These are phyloP conservation scores for Aurantiochytrium sp. DNA, from an alignment of 108 stramenopile species.

Conservation along the genomic window DNA sequence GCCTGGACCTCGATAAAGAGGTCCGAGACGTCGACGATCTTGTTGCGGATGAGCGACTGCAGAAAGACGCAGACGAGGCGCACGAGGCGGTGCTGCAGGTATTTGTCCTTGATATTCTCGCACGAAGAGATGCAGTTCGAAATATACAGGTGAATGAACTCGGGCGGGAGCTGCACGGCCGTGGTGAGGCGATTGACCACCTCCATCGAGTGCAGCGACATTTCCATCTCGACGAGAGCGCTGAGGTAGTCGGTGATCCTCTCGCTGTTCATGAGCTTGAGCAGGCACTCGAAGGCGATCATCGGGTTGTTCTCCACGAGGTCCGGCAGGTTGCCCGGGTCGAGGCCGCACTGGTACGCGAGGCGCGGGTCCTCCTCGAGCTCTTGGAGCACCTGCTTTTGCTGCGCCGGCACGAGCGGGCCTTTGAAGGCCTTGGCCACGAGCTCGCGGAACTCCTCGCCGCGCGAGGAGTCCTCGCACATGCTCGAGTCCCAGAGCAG, in stretches of 20 bases:
- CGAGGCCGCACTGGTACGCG: conserved; percentile 65
- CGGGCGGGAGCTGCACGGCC: conserved; percentile 74
- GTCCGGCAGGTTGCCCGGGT: conserved; percentile 77
- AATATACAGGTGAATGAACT: conserved; percentile 90
- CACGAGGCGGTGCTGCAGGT: conserved; percentile 88
- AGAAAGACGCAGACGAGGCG: conserved; percentile 92
- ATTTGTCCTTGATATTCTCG: conserved; percentile 84
- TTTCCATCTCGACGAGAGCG: conserved; percentile 91
- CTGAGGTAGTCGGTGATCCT: conserved; percentile 60
- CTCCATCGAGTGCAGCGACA: conserved; percentile 94
- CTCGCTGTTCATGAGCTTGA: conserved; percentile 63
- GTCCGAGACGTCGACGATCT: conserved; percentile 82
- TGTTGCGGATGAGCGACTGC: conserved; percentile 85
- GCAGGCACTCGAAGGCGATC: conserved; percentile 82
- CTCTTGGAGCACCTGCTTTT: conserved; percentile 44
- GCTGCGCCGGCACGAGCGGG: conserved; percentile 47
- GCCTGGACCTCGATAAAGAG: conserved; percentile 89
- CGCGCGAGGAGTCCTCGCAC: conserved; percentile 42
- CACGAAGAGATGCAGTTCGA: conserved; percentile 88
- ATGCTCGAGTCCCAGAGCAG: conserved; percentile 55
- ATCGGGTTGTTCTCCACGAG: conserved; percentile 94
- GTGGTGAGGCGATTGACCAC: conserved; percentile 82
- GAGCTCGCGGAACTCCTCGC: conserved; percentile 49
- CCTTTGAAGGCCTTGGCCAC: conserved; percentile 53
- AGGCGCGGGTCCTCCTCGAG: conserved; percentile 47